phyloP scores from a whole-genome alignment of 495 filamentous ascomycete genomes.

The Annulohypoxylon moriforme region DNA sequence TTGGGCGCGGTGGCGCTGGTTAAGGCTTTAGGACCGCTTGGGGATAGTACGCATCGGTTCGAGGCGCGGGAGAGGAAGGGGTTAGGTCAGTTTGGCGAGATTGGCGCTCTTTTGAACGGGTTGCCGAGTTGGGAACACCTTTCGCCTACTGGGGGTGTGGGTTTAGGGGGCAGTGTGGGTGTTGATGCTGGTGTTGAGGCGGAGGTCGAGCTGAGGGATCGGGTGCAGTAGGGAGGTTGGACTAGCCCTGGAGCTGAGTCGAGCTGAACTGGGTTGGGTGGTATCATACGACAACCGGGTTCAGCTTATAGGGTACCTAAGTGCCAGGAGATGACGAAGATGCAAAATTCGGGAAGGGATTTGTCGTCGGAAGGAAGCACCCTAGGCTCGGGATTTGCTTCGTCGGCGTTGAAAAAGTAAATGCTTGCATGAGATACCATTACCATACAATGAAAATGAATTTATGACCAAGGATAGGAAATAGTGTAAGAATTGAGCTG shows the following conservation, averaged over 20 bases:
- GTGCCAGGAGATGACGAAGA: not conserved
- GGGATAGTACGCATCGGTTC: constrained; percentile 51
- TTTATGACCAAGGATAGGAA: not conserved
- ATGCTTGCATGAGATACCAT: constrained; percentile 8
- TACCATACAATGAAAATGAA: too few relatives aligned
- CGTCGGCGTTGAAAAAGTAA: too few relatives aligned
- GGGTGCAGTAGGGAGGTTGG: not conserved
- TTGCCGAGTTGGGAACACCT: constrained; percentile 27
- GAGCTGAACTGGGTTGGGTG: not conserved
- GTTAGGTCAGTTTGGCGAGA: constrained; percentile 50
- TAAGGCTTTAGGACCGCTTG: constrained; percentile 45
- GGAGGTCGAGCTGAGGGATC: not conserved
- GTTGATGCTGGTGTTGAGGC: not conserved
- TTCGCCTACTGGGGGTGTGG: not conserved
- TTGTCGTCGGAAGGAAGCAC: not conserved
- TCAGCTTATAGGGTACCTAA: not conserved
- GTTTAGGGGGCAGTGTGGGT: constrained; percentile 1
- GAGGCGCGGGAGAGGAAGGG: constrained; percentile 26
- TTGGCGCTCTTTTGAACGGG: constrained; percentile 49
- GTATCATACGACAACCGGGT: not conserved
- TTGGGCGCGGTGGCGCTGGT: constrained; percentile 42
- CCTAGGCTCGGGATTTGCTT: too few relatives aligned
- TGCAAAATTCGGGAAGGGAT: not conserved
- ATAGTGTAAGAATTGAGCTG: not conserved
- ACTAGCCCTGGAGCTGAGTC: constrained; percentile 3